These are phyloP conservation scores for Fusarium aywerte DNA, from an alignment of 2,329 filamentous ascomycete genomes.

Conservation along the genomic window DNA sequence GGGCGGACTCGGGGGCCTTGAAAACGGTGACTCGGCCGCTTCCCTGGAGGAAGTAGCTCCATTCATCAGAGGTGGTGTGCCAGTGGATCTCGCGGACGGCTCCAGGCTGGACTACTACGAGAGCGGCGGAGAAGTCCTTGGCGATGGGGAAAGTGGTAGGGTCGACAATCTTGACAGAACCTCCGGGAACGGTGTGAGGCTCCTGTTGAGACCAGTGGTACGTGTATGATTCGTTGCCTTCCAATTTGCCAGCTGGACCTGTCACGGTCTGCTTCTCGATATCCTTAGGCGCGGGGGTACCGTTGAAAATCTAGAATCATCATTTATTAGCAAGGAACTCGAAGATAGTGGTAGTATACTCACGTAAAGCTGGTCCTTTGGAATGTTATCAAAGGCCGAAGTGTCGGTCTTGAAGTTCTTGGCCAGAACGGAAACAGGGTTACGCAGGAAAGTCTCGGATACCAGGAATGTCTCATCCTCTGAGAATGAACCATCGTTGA, in stretches of 20 bases:
- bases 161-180: conserved; percentile 15
- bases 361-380: conserved; percentile 18
- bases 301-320: conserved; percentile 5
- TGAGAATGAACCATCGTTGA: conserved; percentile 12
- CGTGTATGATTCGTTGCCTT: conserved; percentile 10
- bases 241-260: background rate
- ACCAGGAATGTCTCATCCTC: conserved; percentile 24
- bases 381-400: conserved; percentile 15
- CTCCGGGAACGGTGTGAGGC: conserved; percentile 14
- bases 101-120: conserved; percentile 10
- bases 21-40: conserved; percentile 10
- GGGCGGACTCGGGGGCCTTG: conserved; percentile 4
- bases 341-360: background rate
- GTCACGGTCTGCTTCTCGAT: conserved; percentile 14
- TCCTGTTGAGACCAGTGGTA: conserved; percentile 26
- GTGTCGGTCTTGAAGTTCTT: conserved; percentile 24
- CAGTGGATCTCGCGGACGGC: conserved; percentile 18
- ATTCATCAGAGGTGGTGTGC: conserved; percentile 20
- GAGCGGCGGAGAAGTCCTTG: conserved; percentile 6
- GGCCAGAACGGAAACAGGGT: conserved; percentile 16
- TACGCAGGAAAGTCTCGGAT: conserved; percentile 12
- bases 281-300: conserved; percentile 11
- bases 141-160: conserved; percentile 12
- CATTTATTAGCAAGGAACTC: fast-evolving
- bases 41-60: conserved; percentile 21